phyloP scores from a whole-genome alignment of 352 stramenopile species.

The Pythium rhizo-oryzae region DNA sequence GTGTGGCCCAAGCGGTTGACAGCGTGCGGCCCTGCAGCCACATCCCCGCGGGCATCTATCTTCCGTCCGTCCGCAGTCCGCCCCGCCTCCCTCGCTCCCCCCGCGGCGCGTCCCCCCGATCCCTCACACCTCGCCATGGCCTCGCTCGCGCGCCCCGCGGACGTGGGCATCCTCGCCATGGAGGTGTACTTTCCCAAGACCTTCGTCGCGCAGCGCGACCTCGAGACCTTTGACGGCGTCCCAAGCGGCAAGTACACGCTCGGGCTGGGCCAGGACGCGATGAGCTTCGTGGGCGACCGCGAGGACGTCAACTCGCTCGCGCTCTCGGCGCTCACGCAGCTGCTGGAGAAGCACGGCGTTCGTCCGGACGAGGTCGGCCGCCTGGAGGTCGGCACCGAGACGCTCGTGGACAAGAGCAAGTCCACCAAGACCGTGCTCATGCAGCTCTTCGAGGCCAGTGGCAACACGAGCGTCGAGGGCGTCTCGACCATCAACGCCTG shows the following conservation, averaged over 20 bases:
- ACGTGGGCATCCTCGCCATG: conserved; percentile 97
- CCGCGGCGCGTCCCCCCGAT: neutral
- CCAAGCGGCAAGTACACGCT: conserved; percentile 73
- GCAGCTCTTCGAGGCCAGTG: conserved; percentile 58
- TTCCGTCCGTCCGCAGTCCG: neutral
- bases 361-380: conserved; percentile 83
- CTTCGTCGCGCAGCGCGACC: conserved; percentile 93
- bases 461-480: conserved; percentile 74
- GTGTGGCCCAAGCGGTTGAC: too few relatives aligned
- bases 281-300: conserved; percentile 71
- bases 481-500: conserved; percentile 97
- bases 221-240: conserved; percentile 93
- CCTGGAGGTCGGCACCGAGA: conserved; percentile 98
- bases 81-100: neutral
- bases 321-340: conserved; percentile 54
- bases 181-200: conserved; percentile 96
- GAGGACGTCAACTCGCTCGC: conserved; percentile 78
- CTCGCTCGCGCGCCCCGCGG: conserved; percentile 30
- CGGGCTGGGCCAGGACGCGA: conserved; percentile 57
- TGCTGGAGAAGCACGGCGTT: conserved; percentile 61
- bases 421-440: conserved; percentile 85
- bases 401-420: conserved; percentile 90
- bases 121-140: conserved; percentile 11
- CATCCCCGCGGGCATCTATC: neutral
- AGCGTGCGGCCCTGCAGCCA: neutral